Evolutionary conservation across 495 filamentous ascomycete species (phyloP).

Genomic region (Trichoderma parareesei): DNA sequence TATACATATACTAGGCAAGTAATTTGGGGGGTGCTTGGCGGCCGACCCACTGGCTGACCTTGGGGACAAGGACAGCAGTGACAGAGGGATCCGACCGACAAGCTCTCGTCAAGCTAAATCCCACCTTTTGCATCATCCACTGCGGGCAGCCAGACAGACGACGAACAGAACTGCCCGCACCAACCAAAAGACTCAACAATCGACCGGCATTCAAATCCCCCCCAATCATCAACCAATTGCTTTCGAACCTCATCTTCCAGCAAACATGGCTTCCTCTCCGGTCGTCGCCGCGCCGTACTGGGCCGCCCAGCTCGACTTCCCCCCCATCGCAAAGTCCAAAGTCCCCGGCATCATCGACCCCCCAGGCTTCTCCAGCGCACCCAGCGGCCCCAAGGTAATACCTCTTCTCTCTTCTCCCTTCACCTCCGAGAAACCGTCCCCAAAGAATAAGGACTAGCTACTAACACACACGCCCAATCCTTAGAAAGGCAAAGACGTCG

Average conservation of each 20-base stretch:
- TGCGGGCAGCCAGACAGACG: too few species aligned
- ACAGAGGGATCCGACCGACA: too few species aligned
- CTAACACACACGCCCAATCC: conserved; percentile 14
- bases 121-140: too few species aligned
- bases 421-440: too few species aligned
- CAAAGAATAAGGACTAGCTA: background rate
- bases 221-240: background rate
- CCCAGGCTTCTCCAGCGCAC: conserved; percentile 65
- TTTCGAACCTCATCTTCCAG: background rate
- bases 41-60: background rate
- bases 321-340: conserved; percentile 51
- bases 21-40: background rate
- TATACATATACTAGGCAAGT: too few species aligned
- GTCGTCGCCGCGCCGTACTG: conserved; percentile 52
- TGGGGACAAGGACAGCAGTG: too few species aligned
- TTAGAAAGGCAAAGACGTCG: conserved; percentile 36
- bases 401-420: too few species aligned
- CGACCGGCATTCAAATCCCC: background rate
- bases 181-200: background rate
- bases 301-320: conserved; percentile 66
- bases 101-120: too few species aligned
- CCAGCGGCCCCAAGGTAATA: conserved; percentile 45
- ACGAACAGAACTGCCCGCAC: too few species aligned
- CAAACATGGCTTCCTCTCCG: background rate
- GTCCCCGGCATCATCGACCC: conserved; percentile 67